Evolutionary conservation across 75 land plant genomes (phyloP).

Genomic region (Larix kaempferi): DNA sequence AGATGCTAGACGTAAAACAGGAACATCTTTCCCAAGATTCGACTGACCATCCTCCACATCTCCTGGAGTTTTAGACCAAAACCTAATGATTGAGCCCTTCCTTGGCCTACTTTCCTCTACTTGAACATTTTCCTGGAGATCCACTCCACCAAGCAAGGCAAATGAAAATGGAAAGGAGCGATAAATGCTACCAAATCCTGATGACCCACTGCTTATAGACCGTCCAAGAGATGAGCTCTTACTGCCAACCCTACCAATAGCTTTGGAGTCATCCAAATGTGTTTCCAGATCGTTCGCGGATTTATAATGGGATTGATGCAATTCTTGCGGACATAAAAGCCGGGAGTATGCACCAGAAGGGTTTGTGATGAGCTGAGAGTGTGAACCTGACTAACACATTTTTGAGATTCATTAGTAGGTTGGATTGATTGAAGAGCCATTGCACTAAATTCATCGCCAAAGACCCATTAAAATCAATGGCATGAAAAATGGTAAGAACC

Average conservation of each 20-base stretch:
- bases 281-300: constrained; percentile 13
- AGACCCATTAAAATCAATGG: background rate
- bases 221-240: constrained; percentile 15
- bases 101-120: background rate
- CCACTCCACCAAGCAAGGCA: constrained; percentile 27
- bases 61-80: background rate
- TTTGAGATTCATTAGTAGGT: background rate
- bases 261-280: constrained; percentile 5
- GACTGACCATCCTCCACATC: constrained; percentile 11
- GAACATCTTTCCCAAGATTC: constrained; percentile 25
- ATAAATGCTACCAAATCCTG: constrained; percentile 36
- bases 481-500: background rate
- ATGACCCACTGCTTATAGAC: constrained; percentile 51
- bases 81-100: background rate
- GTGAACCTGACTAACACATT: constrained; percentile 50
- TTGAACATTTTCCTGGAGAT: background rate
- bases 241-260: constrained; percentile 9
- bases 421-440: background rate
- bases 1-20: constrained; percentile 60
- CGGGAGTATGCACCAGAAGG: constrained; percentile 84
- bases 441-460: background rate
- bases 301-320: constrained; percentile 30
- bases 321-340: constrained; percentile 73
- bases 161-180: constrained; percentile 30
- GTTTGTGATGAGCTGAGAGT: constrained; percentile 57